Evolutionary conservation across 2,329 filamentous ascomycete species (phyloP).

Genomic region (Phoma herbarum): DNA sequence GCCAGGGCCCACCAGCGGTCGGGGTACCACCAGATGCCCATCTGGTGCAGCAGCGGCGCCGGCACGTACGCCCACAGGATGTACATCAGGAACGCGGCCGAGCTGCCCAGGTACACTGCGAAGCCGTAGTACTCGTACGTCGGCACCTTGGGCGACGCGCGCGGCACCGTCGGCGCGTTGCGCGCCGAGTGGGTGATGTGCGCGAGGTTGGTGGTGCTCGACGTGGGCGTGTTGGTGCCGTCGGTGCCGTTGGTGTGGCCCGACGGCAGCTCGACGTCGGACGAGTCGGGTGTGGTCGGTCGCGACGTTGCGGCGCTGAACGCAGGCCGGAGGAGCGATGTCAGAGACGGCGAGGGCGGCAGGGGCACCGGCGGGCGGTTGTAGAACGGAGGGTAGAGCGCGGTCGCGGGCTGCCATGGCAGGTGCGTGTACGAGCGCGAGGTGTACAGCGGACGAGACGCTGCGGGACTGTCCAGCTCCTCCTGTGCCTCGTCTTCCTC

Average conservation of each 20-base stretch:
- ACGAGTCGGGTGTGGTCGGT: slow-evolving; percentile 92
- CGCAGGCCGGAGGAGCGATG: slow-evolving; percentile 81
- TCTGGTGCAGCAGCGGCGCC: slow-evolving; percentile 86
- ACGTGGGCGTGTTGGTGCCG: slow-evolving; percentile 40
- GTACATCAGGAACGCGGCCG: slow-evolving; percentile 78
- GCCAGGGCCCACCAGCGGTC: slow-evolving; percentile 98
- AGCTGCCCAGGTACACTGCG: slow-evolving; percentile 91
- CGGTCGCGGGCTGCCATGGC: slow-evolving; percentile 42
- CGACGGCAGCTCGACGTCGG: slow-evolving; percentile 73
- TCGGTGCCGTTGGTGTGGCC: slow-evolving; percentile 25
- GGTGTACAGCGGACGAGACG: slow-evolving; percentile 52
- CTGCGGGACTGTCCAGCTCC: slow-evolving; percentile 21
- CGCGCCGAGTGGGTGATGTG: slow-evolving; percentile 67
- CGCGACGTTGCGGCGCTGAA: slow-evolving; percentile 70
- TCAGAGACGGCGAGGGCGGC: slow-evolving; percentile 90
- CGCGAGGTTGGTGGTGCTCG: slow-evolving; percentile 67
- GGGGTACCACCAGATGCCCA: slow-evolving; percentile 96
- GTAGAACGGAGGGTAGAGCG: slow-evolving; percentile 86
- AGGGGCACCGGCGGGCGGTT: slow-evolving; percentile 94
- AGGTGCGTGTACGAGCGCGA: slow-evolving; percentile 58
- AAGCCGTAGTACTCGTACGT: slow-evolving; percentile 99
- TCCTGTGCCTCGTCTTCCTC: slow-evolving; percentile 32
- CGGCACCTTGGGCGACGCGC: slow-evolving; percentile 91
- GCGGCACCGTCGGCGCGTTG: slow-evolving; percentile 73
- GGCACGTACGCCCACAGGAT: slow-evolving; percentile 89